These are phyloP conservation scores for Candida namnaoensis DNA, from an alignment of 805 yeast species.

Conservation along the genomic window DNA sequence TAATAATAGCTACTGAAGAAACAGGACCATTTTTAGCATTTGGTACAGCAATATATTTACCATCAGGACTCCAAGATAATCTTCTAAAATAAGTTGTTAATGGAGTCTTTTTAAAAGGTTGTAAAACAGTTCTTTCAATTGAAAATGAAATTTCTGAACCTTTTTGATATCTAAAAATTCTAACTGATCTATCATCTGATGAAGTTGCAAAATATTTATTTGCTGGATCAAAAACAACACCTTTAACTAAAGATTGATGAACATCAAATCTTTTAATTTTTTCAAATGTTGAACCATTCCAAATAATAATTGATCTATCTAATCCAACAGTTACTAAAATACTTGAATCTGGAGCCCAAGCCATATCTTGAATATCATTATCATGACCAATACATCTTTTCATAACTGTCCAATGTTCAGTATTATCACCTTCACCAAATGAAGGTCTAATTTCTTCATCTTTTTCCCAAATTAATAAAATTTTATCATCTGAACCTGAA, in stretches of 20 bases:
- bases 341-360: slow-evolving; percentile 95
- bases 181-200: slow-evolving; percentile 88
- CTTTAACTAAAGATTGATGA: slow-evolving; percentile 93
- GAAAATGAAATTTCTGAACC: slow-evolving; percentile 75
- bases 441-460: slow-evolving; percentile 56
- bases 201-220: slow-evolving; percentile 96
- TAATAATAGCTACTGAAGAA: slow-evolving; percentile 62
- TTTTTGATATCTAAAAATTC: slow-evolving; percentile 79
- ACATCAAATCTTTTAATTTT: slow-evolving; percentile 82
- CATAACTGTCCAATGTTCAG: slow-evolving; percentile 92
- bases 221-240: slow-evolving; percentile 97
- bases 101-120: slow-evolving; percentile 86
- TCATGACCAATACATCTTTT: slow-evolving; percentile 94
- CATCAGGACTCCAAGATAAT: slow-evolving; percentile 88
- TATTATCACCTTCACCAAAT: slow-evolving; percentile 68
- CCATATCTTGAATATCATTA: slow-evolving; percentile 94
- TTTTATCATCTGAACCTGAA: slow-evolving; percentile 92
- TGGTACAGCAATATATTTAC: slow-evolving; percentile 79
- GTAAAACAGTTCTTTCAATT: slow-evolving; percentile 72
- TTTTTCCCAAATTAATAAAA: slow-evolving; percentile 85
- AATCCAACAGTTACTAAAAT: slow-evolving; percentile 89
- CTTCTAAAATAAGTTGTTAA: slow-evolving; percentile 84
- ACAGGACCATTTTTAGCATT: slow-evolving; percentile 82
- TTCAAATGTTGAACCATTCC: slow-evolving; percentile 92
- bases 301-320: slow-evolving; percentile 85